Evolutionary conservation across 345 rosid genomes (phyloP).

Genomic region (Dovyalis caffra): DNA sequence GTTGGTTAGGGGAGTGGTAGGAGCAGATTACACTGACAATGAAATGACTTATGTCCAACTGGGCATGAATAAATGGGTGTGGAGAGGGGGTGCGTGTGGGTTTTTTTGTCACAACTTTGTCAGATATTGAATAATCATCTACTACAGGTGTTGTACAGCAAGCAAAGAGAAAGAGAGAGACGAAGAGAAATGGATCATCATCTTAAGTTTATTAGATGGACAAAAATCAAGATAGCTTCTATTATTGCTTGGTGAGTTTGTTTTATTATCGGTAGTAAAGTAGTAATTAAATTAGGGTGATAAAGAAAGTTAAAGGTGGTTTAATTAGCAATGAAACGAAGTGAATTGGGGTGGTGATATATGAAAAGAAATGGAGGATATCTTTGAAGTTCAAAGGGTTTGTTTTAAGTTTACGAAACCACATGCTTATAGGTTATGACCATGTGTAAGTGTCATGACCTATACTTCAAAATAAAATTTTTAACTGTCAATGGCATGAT

Average conservation of each 20-base stretch:
- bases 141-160: constrained; percentile 19
- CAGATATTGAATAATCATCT: constrained; percentile 18
- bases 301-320: background rate
- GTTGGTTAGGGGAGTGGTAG: constrained; percentile 22
- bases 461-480: constrained; percentile 10
- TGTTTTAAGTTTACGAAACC: constrained; percentile 35
- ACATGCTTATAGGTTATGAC: constrained; percentile 21
- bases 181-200: background rate
- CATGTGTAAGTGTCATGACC: background rate
- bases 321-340: background rate
- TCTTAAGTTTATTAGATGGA: background rate
- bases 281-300: background rate
- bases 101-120: constrained; percentile 13
- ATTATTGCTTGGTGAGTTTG: background rate
- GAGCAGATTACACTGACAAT: constrained; percentile 32
- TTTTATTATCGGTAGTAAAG: background rate
- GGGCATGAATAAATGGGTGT: constrained; percentile 32
- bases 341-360: background rate
- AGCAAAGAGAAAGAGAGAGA: too few relatives aligned
- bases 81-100: constrained; percentile 33
- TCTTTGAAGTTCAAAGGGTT: constrained; percentile 18
- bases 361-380: background rate
- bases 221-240: background rate
- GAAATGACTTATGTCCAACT: constrained; percentile 37
- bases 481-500: background rate